Evolutionary conservation across 1,139 yeast genomes (phyloP).

Genomic region (Zygosaccharomyces pseudobailii): DNA sequence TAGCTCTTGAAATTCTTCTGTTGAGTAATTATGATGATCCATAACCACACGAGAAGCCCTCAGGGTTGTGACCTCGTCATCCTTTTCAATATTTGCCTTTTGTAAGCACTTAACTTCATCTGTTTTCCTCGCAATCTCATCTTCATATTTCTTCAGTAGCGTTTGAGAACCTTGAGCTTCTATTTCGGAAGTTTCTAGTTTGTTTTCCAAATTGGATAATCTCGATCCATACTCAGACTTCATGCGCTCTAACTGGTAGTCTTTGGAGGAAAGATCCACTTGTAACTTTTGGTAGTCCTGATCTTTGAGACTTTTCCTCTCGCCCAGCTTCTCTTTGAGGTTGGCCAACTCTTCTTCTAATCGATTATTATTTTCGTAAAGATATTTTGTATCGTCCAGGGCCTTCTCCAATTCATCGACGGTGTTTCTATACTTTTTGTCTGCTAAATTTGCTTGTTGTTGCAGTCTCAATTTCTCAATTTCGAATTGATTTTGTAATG

Average conservation of each 20-base stretch:
- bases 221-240: constrained; percentile 15
- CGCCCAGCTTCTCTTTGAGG: constrained; percentile 28
- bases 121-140: constrained; percentile 20
- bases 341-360: constrained; percentile 32
- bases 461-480: constrained; percentile 25
- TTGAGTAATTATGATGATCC: constrained; percentile 24
- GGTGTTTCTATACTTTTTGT: constrained; percentile 25
- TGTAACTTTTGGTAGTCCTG: constrained; percentile 19
- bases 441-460: constrained; percentile 21
- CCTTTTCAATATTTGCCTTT: constrained; percentile 20
- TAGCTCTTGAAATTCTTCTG: constrained; percentile 27
- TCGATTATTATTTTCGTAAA: constrained; percentile 40
- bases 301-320: constrained; percentile 25
- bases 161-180: constrained; percentile 19
- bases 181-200: constrained; percentile 15
- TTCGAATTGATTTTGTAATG: constrained; percentile 29
- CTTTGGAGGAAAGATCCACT: constrained; percentile 13
- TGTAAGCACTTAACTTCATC: constrained; percentile 19
- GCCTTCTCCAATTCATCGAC: constrained; percentile 28
- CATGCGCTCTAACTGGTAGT: constrained; percentile 20
- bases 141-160: constrained; percentile 21
- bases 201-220: constrained; percentile 12
- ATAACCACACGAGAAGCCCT: constrained; percentile 21
- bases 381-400: constrained; percentile 22
- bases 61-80: constrained; percentile 25